phyloP scores from a whole-genome alignment of 768 basidiomycete genomes.

The Imleria badia region DNA sequence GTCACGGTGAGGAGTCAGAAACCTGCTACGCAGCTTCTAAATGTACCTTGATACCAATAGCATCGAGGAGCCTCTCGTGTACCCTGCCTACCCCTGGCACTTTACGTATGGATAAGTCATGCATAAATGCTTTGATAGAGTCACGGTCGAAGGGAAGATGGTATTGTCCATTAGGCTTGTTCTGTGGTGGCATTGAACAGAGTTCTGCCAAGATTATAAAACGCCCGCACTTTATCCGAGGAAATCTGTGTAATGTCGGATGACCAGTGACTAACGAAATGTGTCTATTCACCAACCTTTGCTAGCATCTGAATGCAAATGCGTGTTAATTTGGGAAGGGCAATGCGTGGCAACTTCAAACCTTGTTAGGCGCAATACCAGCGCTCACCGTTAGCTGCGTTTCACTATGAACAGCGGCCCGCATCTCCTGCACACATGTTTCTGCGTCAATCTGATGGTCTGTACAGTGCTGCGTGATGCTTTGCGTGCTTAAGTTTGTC shows the following conservation, averaged over 20 bases:
- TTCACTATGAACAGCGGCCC: slow-evolving; percentile 68
- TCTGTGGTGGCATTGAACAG: slow-evolving; percentile 41
- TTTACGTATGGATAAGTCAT: slow-evolving; percentile 78
- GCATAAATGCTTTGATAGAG: slow-evolving; percentile 74
- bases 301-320: slow-evolving; percentile 69
- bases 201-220: not conserved
- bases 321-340: slow-evolving; percentile 16
- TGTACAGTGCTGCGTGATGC: slow-evolving; percentile 84
- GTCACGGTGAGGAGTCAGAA: not conserved
- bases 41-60: slow-evolving; percentile 75
- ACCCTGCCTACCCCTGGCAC: slow-evolving; percentile 91
- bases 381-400: slow-evolving; percentile 91
- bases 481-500: slow-evolving; percentile 30
- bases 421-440: slow-evolving; percentile 77
- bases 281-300: slow-evolving; percentile 64
- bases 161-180: slow-evolving; percentile 95
- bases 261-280: slow-evolving; percentile 1
- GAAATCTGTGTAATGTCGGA: slow-evolving; percentile 59
- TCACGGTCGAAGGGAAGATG: slow-evolving; percentile 64
- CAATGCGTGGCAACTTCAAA: slow-evolving; percentile 36
- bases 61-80: slow-evolving; percentile 82
- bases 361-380: slow-evolving; percentile 95
- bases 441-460: slow-evolving; percentile 61
- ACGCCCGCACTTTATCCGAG: slow-evolving; percentile 71
- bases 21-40: not conserved